Evolutionary conservation across 441 rosid species (phyloP).

Genomic region (Pelargonium citronellum): DNA sequence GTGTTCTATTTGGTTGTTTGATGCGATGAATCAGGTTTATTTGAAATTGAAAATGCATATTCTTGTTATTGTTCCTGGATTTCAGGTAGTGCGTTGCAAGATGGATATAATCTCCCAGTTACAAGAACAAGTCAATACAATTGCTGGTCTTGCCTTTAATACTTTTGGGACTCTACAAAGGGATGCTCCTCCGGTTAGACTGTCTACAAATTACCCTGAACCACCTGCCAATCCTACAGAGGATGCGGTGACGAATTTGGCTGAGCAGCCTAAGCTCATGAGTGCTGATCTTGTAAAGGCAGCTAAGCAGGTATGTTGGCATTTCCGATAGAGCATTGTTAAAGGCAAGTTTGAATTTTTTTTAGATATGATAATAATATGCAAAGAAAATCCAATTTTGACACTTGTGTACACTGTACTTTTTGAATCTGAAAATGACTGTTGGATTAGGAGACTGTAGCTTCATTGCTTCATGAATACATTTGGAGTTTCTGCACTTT

Average conservation of each 20-base stretch:
- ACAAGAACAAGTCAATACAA: constrained; percentile 78
- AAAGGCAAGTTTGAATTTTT: not conserved
- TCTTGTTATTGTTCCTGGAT: not conserved
- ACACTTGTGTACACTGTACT: not conserved
- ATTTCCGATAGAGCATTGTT: not conserved
- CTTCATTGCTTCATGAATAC: not conserved
- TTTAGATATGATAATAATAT: not conserved
- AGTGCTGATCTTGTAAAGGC: constrained; percentile 79
- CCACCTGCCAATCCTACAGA: constrained; percentile 56
- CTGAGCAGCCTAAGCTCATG: constrained; percentile 73
- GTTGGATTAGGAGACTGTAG: not conserved
- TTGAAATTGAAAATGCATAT: not conserved
- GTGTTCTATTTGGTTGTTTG: too few species aligned
- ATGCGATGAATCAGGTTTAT: too few species aligned
- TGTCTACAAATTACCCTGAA: constrained; percentile 77
- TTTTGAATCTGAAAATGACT: not conserved
- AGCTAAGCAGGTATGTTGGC: constrained; percentile 65
- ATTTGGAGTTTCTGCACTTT: not conserved
- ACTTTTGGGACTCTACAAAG: constrained; percentile 71
- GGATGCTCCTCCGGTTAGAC: constrained; percentile 80
- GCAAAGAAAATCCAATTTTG: not conserved
- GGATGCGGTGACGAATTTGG: constrained; percentile 37
- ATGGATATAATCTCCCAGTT: constrained; percentile 94
- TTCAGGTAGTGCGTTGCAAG: constrained; percentile 16
- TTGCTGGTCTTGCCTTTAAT: constrained; percentile 73